phyloP scores from a whole-genome alignment of 129 eudicot genomes.

The Mikania micrantha region DNA sequence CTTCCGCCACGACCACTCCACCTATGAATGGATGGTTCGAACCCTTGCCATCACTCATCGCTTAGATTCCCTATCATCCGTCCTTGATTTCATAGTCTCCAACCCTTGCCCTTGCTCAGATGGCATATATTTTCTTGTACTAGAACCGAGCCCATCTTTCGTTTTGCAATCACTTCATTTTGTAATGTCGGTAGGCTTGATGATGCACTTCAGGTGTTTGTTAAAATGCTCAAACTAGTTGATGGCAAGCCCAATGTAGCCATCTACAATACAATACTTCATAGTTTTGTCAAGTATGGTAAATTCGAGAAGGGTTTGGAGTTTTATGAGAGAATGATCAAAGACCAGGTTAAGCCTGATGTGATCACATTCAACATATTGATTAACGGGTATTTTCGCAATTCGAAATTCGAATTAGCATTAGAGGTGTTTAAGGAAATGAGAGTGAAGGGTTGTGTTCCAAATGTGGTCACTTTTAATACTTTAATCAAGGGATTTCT shows the following conservation, averaged over 20 bases:
- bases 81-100: conserved; percentile 53
- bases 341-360: conserved; percentile 72
- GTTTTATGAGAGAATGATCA: conserved; percentile 53
- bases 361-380: conserved; percentile 68
- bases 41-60: conserved; percentile 66
- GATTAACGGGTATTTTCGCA: conserved; percentile 68
- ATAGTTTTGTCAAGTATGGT: conserved; percentile 52
- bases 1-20: conserved; percentile 80
- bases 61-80: conserved; percentile 34
- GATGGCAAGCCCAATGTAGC: conserved; percentile 70
- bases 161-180: conserved; percentile 55
- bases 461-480: conserved; percentile 80
- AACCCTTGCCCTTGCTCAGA: conserved; percentile 93
- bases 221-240: conserved; percentile 58
- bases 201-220: conserved; percentile 56
- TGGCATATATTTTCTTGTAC: conserved; percentile 79
- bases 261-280: conserved; percentile 59
- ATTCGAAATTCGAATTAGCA: conserved; percentile 42
- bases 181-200: conserved; percentile 54
- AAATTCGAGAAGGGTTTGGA: conserved; percentile 47
- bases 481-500: conserved; percentile 79
- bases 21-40: conserved; percentile 72
- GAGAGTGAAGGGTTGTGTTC: conserved; percentile 68
- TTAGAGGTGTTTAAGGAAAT: conserved; percentile 78
- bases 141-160: conserved; percentile 61